These are phyloP conservation scores for Gentiana dahurica DNA, from an alignment of 257 asterid species.

Conservation along the genomic window DNA sequence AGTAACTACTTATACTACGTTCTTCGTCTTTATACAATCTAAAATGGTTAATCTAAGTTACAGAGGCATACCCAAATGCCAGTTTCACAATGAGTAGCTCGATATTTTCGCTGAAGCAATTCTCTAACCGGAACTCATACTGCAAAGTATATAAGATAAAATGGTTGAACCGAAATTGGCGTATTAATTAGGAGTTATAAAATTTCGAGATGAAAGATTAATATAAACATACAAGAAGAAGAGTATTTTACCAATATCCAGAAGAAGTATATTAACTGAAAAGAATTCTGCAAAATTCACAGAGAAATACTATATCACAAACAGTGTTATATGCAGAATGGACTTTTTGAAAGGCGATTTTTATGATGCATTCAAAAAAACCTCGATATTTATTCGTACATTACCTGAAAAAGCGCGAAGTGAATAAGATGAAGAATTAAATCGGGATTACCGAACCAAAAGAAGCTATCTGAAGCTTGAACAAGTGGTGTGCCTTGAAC, in stretches of 20 bases:
- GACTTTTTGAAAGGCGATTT: background rate
- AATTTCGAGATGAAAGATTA: background rate
- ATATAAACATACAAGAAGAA: slow-evolving; percentile 3
- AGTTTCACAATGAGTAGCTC: slow-evolving; percentile 46
- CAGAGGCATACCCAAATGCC: slow-evolving; percentile 44
- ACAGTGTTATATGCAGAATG: too few species aligned
- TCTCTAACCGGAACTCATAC: slow-evolving; percentile 50
- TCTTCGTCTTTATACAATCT: background rate
- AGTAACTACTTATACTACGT: too few species aligned
- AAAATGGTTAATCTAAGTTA: background rate
- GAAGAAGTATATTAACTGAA: slow-evolving; percentile 62
- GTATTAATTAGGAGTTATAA: background rate
- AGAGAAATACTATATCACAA: too few species aligned
- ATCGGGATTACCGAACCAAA: slow-evolving; percentile 64
- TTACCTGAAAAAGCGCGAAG: slow-evolving; percentile 52
- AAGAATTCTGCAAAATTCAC: slow-evolving; percentile 40
- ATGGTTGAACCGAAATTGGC: background rate
- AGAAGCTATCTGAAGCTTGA: slow-evolving; percentile 43
- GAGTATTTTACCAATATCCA: slow-evolving; percentile 71
- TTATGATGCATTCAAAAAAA: too few species aligned
- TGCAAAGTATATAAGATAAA: slow-evolving; percentile 23
- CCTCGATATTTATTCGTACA: too few species aligned
- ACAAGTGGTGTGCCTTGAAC: slow-evolving; percentile 63
- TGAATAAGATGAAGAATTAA: slow-evolving; percentile 55
- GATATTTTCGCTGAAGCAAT: slow-evolving; percentile 62